Evolutionary conservation across 805 yeast species (phyloP), one percentile per base, ranked within the genome.

Genomic region (Yamadazyma olivae): DNA sequence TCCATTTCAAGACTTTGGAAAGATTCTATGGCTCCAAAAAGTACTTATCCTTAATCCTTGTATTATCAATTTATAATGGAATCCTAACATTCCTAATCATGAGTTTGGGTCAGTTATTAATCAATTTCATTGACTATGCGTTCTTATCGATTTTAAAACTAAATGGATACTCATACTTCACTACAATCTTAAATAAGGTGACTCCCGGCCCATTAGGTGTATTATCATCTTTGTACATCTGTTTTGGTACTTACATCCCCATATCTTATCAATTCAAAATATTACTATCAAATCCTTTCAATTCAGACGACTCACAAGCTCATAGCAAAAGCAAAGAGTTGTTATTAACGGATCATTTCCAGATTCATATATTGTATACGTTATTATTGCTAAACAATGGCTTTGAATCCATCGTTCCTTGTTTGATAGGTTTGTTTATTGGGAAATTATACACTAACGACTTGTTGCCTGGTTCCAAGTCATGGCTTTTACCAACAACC

Each of bases 21-120:
- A 53, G 86, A 33, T 55, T 74, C 32, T 70, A 70, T 49, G 86
- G 86, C 1, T 69, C 80, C 9, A 54, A 70, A 31, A 77, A 75
- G 46, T 76, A 77, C 45, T 45, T 75, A 8, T 69, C 77, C 24
- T 48, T 75, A 12, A 50, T 79, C 2, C 36, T 66, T 1, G 46
- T 77, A 27, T 57, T 73, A 24, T 65, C 65, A 17, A 12, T 70
- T 2, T 81, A 79, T 59, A 79, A 79, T 40, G 54, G 72, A 1
- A 41, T 68, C 4, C 46, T 59, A 6, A 53, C 71, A 4, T 54
- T 67, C 9, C 25, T 65, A 1, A 37, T 69, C 24, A 64, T 70
- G 56, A 60, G 67, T 32, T 20, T 75, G 13, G 77, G 75, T 41
- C 72, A 68, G 38, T 41, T 63, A 29, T 22, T 44, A 13, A 31